Conservation (phyloP, 805 yeast genomes). For the Lachancea cidri region DNA sequence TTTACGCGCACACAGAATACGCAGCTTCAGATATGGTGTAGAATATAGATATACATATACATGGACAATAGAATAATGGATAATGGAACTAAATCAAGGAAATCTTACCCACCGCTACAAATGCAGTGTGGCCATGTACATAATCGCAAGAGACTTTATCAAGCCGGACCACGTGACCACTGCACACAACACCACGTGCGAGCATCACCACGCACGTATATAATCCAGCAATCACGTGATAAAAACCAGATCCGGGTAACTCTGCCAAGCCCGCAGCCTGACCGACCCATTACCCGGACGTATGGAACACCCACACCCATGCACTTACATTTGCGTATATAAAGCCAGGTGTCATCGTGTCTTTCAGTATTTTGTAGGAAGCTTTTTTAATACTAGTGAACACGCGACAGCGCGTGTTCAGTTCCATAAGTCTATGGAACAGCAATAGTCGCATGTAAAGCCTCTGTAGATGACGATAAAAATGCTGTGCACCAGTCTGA, state of each 20-base stretch:
- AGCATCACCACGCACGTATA: no score
- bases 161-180: no score
- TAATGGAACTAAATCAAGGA: background rate
- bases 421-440: conserved; percentile 9
- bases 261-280: background rate
- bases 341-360: background rate
- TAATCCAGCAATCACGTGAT: no score
- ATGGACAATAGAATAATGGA: background rate
- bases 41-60: background rate
- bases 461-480: conserved; percentile 30
- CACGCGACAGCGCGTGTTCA: background rate
- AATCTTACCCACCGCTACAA: no score
- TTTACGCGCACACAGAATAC: conserved; percentile 5
- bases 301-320: background rate
- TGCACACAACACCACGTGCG: no score
- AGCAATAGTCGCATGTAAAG: background rate
- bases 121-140: no score
- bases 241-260: no score
- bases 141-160: no score
- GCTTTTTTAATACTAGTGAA: background rate
- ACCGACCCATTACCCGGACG: background rate
- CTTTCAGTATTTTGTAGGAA: no score
- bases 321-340: background rate
- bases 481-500: conserved; percentile 39
- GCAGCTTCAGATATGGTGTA: conserved; percentile 6